Conservation (phyloP, 139 green algal genomes). For the Picochlorum sp. region DNA sequence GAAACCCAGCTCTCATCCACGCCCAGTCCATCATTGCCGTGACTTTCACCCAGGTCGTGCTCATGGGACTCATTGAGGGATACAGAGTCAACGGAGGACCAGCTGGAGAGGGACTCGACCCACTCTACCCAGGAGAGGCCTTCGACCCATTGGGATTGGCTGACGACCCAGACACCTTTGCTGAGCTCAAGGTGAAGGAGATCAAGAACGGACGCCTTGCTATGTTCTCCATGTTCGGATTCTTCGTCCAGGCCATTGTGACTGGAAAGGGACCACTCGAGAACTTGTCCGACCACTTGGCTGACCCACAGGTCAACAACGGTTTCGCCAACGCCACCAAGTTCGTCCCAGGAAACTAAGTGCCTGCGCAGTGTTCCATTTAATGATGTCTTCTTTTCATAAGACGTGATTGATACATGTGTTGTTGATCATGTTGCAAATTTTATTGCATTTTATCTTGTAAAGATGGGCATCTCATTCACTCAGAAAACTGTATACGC, state of each 20-base stretch:
- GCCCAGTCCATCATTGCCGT: slow-evolving; percentile 76
- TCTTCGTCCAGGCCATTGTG: slow-evolving; percentile 68
- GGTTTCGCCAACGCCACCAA: slow-evolving; percentile 65
- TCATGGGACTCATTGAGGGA: slow-evolving; percentile 84
- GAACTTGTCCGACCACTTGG: slow-evolving; percentile 76
- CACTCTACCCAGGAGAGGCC: slow-evolving; percentile 83
- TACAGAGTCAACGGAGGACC: slow-evolving; percentile 91
- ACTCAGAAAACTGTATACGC: too few species aligned
- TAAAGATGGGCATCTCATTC: too few species aligned
- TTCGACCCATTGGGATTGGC: slow-evolving; percentile 94
- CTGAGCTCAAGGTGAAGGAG: slow-evolving; percentile 83
- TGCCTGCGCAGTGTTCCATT: not conserved
- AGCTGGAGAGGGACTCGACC: slow-evolving; percentile 70
- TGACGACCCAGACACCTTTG: slow-evolving; percentile 73
- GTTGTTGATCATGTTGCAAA: too few species aligned
- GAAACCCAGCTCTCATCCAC: slow-evolving; percentile 65
- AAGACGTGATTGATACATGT: not conserved
- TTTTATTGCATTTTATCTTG: too few species aligned
- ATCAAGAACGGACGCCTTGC: slow-evolving; percentile 87
- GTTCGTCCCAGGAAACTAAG: slow-evolving; percentile 13
- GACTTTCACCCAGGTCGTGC: slow-evolving; percentile 56
- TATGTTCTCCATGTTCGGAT: slow-evolving; percentile 78
- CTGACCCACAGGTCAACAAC: slow-evolving; percentile 65
- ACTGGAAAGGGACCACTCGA: slow-evolving; percentile 55
- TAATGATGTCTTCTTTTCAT: not conserved